Evolutionary conservation across 192 early-diverging fungal species (phyloP), one percentile per base, ranked within the genome.

Genomic region (Umbelopsis sp.): DNA sequence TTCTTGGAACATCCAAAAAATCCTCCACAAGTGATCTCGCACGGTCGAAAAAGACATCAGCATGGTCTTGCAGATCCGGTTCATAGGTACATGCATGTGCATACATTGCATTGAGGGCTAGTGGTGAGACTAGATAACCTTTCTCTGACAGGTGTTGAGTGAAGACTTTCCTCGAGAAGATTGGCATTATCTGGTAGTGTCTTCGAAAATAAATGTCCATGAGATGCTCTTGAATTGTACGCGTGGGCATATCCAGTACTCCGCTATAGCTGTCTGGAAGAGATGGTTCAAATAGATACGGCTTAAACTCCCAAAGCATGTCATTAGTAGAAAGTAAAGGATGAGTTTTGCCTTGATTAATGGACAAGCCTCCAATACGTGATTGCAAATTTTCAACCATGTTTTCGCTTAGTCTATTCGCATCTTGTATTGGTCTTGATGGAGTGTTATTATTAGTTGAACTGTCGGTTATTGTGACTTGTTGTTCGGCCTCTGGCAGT

Each of bases 71-170:
- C 32, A 52, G 45, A 12, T 49, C 65, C 22, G 62, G 45, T 10
- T 68, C 68, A 56, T 53, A 49, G 45, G 66, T 76, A 12, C 75
- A 54, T 25, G 75, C 79, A 68, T 81, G 79, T 1, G 79, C 79
- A 52, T 76, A 81, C 45, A 81, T 81, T 14, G 54, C 71, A 24
- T 81, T 76, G 34, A 81, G 72, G 36, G 77, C 50, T 4, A 81
- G 36, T 21, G 79, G 79, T 16, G 79, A 73, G 4, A 81, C 36
- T 11, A 81, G 31, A 0, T 72, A 73, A 14, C 79, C 72, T 34
- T 77, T 74, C 8, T 66, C 43, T 24, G 59, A 45, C 22, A 76
- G 22, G 34, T 81, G 79, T 4, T 71, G 59, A 24, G 56, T 73
- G 36, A 78, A 78, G 51, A 74, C 74, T 16, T 65, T 43, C 2